Evolutionary conservation across 306 rosid species (phyloP), one percentile per base, ranked within the genome.

Genomic region (Canavalia gladiata): DNA sequence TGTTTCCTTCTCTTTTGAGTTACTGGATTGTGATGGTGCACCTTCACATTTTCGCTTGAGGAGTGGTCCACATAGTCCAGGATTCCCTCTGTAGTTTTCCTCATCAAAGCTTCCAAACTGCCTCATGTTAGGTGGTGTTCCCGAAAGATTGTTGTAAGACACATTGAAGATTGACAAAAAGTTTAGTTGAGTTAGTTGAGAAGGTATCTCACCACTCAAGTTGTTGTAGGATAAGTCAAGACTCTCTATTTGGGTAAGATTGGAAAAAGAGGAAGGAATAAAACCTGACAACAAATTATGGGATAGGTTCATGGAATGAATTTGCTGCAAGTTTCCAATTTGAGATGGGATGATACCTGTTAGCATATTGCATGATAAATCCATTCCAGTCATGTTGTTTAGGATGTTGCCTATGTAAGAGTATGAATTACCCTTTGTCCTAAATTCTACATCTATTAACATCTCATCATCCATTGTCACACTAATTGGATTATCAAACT

Each of bases 71-170:
- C 37, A 54, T 9, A 72, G 50, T 4, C 11, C 43, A 25, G 50
- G 65, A 25, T 72, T 72, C 8, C 77, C 77, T 18, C 0, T 5
- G 11, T 72, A 72, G 65, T 10, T 72, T 0, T 72, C 65, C 2
- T 72, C 77, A 72, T 34, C 65, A 37, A 52, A 72, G 51, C 2
- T 9, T 52, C 28, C 65, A 54, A 54, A 72, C 6, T 54, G 78
- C 8, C 52, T 55, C 10, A 11, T 1, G 55, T 39, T 73, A 1
- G 78, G 66, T 57, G 50, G 3, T 9, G 10, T 57, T 74, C 78
- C 78, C 56, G 78, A 56, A 39, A 73, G 78, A 57, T 56, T 74
- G 49, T 74, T 74, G 55, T 56, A 74, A 1, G 78, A 74, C 1
- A 55, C 78, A 42, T 56, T 74, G 67, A 74, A 72, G 77, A 52